Conservation (phyloP, 129 eudicot species). For the Artemisia tridentata region DNA sequence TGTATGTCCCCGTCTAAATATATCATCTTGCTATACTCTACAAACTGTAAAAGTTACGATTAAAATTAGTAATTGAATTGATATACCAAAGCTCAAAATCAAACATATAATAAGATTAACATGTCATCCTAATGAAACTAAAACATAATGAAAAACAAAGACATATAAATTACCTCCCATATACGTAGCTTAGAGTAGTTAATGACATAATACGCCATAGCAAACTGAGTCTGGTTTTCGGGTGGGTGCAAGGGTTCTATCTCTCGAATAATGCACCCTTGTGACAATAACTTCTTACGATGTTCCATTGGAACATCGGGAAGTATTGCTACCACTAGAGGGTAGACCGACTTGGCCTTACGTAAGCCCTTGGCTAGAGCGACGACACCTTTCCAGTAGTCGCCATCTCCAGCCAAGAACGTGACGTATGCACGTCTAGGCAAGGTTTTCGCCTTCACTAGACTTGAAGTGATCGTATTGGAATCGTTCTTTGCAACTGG, state of each 20-base stretch:
- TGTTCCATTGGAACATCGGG: conserved; percentile 86
- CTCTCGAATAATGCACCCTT: conserved; percentile 69
- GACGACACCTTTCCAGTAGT: conserved; percentile 68
- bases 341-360: conserved; percentile 58
- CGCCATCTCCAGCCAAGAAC: conserved; percentile 75
- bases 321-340: conserved; percentile 66
- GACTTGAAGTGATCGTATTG: conserved; percentile 14
- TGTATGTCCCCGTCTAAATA: conserved; percentile 88
- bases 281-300: conserved; percentile 51
- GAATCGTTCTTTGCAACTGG: conserved; percentile 18
- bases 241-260: conserved; percentile 55
- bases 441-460: conserved; percentile 37
- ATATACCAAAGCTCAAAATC: background rate
- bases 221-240: conserved; percentile 58
- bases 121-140: background rate
- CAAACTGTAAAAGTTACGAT: conserved; percentile 46
- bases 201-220: conserved; percentile 67
- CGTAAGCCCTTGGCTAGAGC: conserved; percentile 77
- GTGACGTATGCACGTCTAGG: conserved; percentile 64
- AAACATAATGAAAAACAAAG: background rate
- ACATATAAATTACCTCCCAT: conserved; percentile 62
- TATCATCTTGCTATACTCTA: conserved; percentile 86
- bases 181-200: conserved; percentile 91
- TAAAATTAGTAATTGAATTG: background rate
- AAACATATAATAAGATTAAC: background rate